Conservation (phyloP, 192 early-diverging fungal species). For the Rhizophagus prolifer region DNA sequence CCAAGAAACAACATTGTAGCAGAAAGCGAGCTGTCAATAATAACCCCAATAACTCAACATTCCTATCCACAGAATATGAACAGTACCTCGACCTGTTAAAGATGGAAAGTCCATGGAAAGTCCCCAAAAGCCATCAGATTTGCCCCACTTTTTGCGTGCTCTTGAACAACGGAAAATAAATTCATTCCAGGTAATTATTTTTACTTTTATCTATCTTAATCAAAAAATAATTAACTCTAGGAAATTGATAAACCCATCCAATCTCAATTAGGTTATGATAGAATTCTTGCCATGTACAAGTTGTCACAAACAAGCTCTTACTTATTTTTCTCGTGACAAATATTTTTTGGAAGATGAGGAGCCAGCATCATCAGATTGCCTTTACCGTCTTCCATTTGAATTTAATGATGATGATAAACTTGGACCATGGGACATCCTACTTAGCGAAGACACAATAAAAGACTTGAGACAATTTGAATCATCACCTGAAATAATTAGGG, state of each 20-base stretch:
- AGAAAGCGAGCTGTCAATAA: too few species aligned
- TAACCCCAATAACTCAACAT: background rate
- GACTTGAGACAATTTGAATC: slow-evolving; percentile 17
- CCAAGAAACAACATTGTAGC: background rate
- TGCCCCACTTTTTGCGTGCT: background rate
- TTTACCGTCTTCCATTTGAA: slow-evolving; percentile 17
- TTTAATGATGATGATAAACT: slow-evolving; percentile 21
- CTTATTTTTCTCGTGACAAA: slow-evolving; percentile 8
- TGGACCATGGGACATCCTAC: slow-evolving; percentile 15
- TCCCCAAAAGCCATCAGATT: slow-evolving; percentile 2
- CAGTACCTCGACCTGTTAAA: background rate
- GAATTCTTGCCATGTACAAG: background rate
- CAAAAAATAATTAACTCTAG: background rate
- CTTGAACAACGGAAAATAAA: slow-evolving; percentile 4
- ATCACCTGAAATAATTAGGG: background rate
- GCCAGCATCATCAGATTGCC: background rate
- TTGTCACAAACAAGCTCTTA: slow-evolving; percentile 8
- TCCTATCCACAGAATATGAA: background rate
- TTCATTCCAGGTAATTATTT: background rate
- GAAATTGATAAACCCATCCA: background rate
- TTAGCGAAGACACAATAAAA: slow-evolving; percentile 22
- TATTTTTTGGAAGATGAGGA: background rate
- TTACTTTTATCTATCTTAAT: background rate
- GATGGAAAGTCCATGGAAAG: too few species aligned
- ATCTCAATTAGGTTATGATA: background rate